These are phyloP conservation scores for Cairneyella variabilis DNA, from an alignment of 495 filamentous ascomycete genomes.

Conservation along the genomic window DNA sequence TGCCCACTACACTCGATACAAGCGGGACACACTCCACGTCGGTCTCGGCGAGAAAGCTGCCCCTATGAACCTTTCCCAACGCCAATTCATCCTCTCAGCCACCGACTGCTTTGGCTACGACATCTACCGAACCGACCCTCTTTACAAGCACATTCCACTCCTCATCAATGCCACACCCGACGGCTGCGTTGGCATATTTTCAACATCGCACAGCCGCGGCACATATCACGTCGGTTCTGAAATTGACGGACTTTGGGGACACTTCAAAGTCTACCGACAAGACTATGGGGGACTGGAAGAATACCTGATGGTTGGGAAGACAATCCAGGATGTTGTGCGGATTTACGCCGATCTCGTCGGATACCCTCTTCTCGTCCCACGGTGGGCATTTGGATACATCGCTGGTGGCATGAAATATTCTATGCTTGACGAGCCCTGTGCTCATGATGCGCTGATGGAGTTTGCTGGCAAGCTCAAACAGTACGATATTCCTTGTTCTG, in stretches of 20 bases:
- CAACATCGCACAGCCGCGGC: conserved; percentile 57
- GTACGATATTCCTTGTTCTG: conserved; percentile 65
- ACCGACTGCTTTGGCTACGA: conserved; percentile 71
- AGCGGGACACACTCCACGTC: conserved; percentile 55
- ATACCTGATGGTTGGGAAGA: conserved; percentile 63
- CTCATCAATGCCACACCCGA: conserved; percentile 58
- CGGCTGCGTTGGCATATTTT: conserved; percentile 63
- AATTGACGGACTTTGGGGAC: conserved; percentile 67
- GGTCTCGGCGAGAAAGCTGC: conserved; percentile 67
- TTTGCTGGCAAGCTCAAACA: conserved; percentile 56
- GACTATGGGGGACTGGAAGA: conserved; percentile 67
- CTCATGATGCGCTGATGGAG: conserved; percentile 51
- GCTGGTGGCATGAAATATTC: conserved; percentile 68
- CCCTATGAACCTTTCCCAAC: conserved; percentile 66
- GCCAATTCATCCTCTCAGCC: conserved; percentile 59
- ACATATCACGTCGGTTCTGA: conserved; percentile 66
- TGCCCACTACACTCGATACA: conserved; percentile 57
- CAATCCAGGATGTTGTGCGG: conserved; percentile 56
- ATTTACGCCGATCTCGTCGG: conserved; percentile 64
- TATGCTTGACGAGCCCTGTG: conserved; percentile 59
- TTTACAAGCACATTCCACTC: conserved; percentile 71
- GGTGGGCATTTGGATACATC: conserved; percentile 67
- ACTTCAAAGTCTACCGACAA: conserved; percentile 68
- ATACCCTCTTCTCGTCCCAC: conserved; percentile 58
- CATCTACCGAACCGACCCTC: conserved; percentile 62